Base-by-base conservation (phyloP, 1,139 yeast species). In the Eremothecium gossypii region DNA sequence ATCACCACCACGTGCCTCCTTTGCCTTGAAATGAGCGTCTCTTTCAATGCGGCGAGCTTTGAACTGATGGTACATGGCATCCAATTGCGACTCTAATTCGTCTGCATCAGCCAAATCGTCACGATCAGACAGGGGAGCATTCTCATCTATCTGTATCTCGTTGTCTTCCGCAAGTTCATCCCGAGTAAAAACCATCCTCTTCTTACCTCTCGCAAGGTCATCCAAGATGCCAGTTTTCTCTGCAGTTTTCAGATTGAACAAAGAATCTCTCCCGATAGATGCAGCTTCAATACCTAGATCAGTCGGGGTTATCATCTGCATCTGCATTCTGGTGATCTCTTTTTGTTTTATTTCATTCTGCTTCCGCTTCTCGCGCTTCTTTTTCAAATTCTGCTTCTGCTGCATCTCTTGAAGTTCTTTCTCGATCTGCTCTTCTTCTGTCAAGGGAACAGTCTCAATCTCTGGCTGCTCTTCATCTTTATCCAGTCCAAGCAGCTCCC, bases 251-350 rank as follows among this genome's bases (percentile, higher is more conserved):
- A 91, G 71, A 58, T 81, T 85, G 67, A 91, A 91, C 47, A 89
- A 68, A 1, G 93, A 75, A 45, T 85, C 94, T 37, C 83, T 73
- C 41, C 94, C 95, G 44, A 75, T 67, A 43, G 75, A 76, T n/a
- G 86, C 91, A 13, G 95, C 96, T 61, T 91, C 98, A 38, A 86
- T 71, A 72, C 97, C 97, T 51, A 91, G 79, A 57, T 86, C 95
- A 71, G 76, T 77, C 57, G 94, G 96, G 2, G 96, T 84, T 47
- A 84, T 70, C 96, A 91, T 89, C 61, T 85, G 86, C 93, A 91
- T 83, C 66, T 91, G 97, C 83, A 87, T 81, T 66, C 97, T 77
- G 42, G 76, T 74, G 43, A 91, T 77, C 60, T 89, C 97, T 63
- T 84, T 85, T 61, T 86, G 96, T 58, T 86, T 87, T 50, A 65